phyloP scores from a whole-genome alignment of 495 filamentous ascomycete species.

The Poronia punctata region DNA sequence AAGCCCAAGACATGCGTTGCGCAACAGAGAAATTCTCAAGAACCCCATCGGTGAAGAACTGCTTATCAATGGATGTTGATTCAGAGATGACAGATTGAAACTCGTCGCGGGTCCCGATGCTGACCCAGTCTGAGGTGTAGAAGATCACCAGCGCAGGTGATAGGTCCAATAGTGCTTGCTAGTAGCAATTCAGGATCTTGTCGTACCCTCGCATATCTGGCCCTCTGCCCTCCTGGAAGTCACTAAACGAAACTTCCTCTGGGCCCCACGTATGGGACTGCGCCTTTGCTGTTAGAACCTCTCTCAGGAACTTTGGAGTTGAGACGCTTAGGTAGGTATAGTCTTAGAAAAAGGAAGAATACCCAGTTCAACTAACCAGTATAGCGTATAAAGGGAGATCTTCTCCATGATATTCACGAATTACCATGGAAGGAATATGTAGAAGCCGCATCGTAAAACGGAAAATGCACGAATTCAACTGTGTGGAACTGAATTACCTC shows the following conservation, averaged over 20 bases:
- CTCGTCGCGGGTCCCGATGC: constrained; percentile 9
- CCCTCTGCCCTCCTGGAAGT: constrained; percentile 12
- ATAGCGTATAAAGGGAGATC: constrained; percentile 6
- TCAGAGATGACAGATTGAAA: constrained; percentile 3
- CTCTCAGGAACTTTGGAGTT: no score
- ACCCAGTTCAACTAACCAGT: not conserved
- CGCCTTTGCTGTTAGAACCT: not conserved
- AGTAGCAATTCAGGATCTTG: not conserved
- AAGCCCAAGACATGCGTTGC: constrained; percentile 17
- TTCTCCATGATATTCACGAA: constrained; percentile 6
- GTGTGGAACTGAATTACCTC: no score
- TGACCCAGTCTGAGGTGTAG: constrained; percentile 22
- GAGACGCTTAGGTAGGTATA: not conserved
- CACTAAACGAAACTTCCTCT: constrained; percentile 30
- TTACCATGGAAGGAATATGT: constrained; percentile 2
- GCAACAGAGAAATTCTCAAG: constrained; percentile 10
- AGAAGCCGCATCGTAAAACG: constrained; percentile 7
- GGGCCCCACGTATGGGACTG: constrained; percentile 36
- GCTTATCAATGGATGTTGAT: constrained; percentile 8
- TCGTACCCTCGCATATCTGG: constrained; percentile 3
- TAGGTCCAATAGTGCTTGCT: constrained; percentile 22
- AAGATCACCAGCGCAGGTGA: constrained; percentile 21
- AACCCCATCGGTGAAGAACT: constrained; percentile 2
- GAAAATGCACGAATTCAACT: no score
- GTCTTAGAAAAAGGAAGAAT: not conserved